Conservation (phyloP, 176 grass and related monocot species). For the Puccinellia tenuiflora region DNA sequence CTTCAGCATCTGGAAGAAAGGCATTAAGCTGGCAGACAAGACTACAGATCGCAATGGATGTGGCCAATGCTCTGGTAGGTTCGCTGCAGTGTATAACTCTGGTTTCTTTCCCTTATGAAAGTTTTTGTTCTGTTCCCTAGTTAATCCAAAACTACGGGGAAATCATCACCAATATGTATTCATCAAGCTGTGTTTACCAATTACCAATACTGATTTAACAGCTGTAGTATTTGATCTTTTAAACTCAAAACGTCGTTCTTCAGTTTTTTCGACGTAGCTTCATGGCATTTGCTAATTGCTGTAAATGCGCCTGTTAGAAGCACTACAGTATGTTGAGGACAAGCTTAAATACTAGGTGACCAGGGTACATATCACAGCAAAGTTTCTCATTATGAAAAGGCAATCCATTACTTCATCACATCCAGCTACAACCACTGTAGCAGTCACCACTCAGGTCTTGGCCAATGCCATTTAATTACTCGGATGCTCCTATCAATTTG, state of each 20-base stretch:
- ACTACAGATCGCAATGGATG: slow-evolving; percentile 81
- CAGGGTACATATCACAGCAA: slow-evolving; percentile 20
- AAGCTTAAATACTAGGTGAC: slow-evolving; percentile 24
- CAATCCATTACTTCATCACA: neutral
- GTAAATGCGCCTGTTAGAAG: neutral
- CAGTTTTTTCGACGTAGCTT: neutral
- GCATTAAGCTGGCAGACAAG: slow-evolving; percentile 69
- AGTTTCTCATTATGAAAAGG: neutral
- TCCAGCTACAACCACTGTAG: neutral
- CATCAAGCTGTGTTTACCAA: neutral
- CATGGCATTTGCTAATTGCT: neutral
- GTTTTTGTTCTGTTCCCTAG: neutral
- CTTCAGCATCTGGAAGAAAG: slow-evolving; percentile 60
- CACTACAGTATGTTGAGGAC: slow-evolving; percentile 11
- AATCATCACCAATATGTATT: neutral
- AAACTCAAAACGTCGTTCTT: neutral
- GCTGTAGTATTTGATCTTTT: neutral
- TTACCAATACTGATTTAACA: neutral
- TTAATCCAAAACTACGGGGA: neutral
- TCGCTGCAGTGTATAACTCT: neutral
- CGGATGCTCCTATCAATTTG: neutral
- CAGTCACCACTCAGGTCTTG: neutral
- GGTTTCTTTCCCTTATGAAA: neutral
- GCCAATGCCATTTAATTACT: neutral
- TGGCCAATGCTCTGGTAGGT: slow-evolving; percentile 94